Evolutionary conservation across 2,329 filamentous ascomycete genomes (phyloP).

Genomic region (Didymella arachidicola): DNA sequence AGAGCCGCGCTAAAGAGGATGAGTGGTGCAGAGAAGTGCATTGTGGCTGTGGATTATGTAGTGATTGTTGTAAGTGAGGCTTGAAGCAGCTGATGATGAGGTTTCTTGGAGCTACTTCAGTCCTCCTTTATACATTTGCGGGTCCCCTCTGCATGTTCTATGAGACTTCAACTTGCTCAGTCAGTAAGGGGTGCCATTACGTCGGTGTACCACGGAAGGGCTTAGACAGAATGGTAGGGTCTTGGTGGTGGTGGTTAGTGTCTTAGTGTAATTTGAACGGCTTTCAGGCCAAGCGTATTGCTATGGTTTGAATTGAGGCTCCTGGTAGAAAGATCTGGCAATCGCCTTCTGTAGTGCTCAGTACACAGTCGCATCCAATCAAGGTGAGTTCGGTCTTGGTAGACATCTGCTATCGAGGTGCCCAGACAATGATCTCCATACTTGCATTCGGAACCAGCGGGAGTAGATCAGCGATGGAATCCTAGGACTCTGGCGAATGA

Average conservation of each 20-base stretch:
- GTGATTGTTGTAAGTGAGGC: background rate
- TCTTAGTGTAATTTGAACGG: slow-evolving; percentile 16
- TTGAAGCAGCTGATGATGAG: slow-evolving; percentile 16
- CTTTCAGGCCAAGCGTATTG: slow-evolving; percentile 27
- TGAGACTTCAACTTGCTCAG: background rate
- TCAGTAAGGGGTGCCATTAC: slow-evolving; percentile 24
- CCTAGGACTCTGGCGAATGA: background rate
- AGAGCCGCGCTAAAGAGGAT: slow-evolving; percentile 31
- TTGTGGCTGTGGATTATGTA: slow-evolving; percentile 13
- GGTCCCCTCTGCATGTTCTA: slow-evolving; percentile 13
- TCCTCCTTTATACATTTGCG: slow-evolving; percentile 29
- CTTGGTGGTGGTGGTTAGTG: slow-evolving; percentile 27
- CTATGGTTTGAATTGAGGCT: slow-evolving; percentile 21
- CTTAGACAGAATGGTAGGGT: slow-evolving; percentile 14
- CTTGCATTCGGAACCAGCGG: slow-evolving; percentile 9
- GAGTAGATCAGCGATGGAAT: slow-evolving; percentile 6
- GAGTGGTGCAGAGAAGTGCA: slow-evolving; percentile 36
- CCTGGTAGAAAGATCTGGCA: background rate
- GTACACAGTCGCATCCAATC: slow-evolving; percentile 6
- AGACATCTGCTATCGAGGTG: slow-evolving; percentile 1
- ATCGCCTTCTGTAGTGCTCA: slow-evolving; percentile 1
- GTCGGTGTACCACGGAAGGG: slow-evolving; percentile 21
- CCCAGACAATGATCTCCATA: slow-evolving; percentile 14
- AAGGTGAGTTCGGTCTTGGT: slow-evolving; percentile 4
- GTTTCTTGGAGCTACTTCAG: background rate